Base-by-base conservation (phyloP, 352 stramenopile species). In the Globisporangium recalcitrans region DNA sequence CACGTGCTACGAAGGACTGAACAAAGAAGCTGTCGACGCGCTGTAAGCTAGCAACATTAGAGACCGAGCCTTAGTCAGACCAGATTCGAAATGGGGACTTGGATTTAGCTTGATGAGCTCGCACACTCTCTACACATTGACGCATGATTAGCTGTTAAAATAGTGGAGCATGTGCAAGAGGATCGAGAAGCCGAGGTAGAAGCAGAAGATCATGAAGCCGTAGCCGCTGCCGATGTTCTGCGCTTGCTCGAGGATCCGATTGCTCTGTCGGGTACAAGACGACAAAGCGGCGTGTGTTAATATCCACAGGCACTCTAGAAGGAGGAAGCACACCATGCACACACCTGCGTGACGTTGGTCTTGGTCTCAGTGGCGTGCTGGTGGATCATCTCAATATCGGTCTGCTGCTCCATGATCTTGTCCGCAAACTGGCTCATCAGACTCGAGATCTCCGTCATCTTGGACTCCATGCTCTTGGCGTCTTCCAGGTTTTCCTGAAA, bases 1-100 rank as follows among this genome's bases (percentile, higher is more conserved):
- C 32, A 98, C 93, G 2, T 98, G 91, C 58, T 98, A 98, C 65
- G 94, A 98, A 75, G 94, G 94, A 5, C 67, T 98, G 26, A 93
- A 67, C 34, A 85, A 93, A 52, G 87, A 96, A 63, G 78, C 88
- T 3, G 74, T 98, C 1, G 86, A 93, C 48, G 70, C 81, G 0
- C 74, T 93, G 36, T 92, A 80, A 38, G 19, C 22, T 46, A 67
- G 22, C 14, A 27, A 55, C 5, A 31, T 31, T 31, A 31, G 27
- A 31, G 27, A 24, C 49, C 13, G 60, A 27, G 31, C 7, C 14
- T 48, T 11, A 21, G 22, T 36, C 24, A 13, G 38, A 14, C 38
- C 27, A 55, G 36, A n/a, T n/a, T n/a, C n/a, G n/a, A n/a, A n/a
- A n/a, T n/a, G n/a, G n/a, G n/a, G 49, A 16, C 19, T 46, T 46